Evolutionary conservation across 2,329 filamentous ascomycete species (phyloP).

Genomic region (Cordyceps fumosorosea): DNA sequence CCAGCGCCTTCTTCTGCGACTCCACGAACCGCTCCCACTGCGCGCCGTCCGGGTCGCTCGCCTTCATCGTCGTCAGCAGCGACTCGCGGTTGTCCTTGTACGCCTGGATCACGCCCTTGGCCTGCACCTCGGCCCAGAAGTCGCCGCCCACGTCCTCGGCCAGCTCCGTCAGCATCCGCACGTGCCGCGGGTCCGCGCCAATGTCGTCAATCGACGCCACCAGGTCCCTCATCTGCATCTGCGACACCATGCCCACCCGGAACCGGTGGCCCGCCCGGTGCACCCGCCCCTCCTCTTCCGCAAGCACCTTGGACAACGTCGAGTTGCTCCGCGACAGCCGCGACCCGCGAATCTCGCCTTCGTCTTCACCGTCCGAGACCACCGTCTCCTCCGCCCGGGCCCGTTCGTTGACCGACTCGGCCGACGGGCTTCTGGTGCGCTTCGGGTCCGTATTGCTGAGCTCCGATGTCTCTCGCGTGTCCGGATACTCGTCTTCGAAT

Average conservation of each 20-base stretch:
- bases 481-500: conserved; percentile 94
- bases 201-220: conserved; percentile 45
- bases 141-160: conserved; percentile 58
- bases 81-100: conserved; percentile 53
- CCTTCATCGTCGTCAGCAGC: conserved; percentile 43
- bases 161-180: conserved; percentile 51
- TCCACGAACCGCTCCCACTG: conserved; percentile 58
- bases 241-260: conserved; percentile 45
- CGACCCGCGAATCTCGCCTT: conserved; percentile 36
- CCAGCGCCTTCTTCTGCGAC: conserved; percentile 51
- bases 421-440: conserved; percentile 4
- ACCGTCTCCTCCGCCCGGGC: conserved; percentile 29
- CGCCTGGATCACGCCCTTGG: conserved; percentile 53
- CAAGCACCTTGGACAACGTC: conserved; percentile 45
- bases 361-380: conserved; percentile 44
- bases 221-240: conserved; percentile 42
- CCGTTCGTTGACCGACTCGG: neutral
- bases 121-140: conserved; percentile 46
- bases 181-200: conserved; percentile 43
- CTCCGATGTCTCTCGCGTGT: conserved; percentile 52
- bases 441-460: neutral
- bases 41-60: conserved; percentile 52
- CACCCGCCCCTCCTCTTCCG: conserved; percentile 50
- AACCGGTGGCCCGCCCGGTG: conserved; percentile 52
- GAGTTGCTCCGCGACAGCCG: conserved; percentile 47